Evolutionary conservation across 768 basidiomycete species (phyloP).

Genomic region (Xanthoconium stramineum): DNA sequence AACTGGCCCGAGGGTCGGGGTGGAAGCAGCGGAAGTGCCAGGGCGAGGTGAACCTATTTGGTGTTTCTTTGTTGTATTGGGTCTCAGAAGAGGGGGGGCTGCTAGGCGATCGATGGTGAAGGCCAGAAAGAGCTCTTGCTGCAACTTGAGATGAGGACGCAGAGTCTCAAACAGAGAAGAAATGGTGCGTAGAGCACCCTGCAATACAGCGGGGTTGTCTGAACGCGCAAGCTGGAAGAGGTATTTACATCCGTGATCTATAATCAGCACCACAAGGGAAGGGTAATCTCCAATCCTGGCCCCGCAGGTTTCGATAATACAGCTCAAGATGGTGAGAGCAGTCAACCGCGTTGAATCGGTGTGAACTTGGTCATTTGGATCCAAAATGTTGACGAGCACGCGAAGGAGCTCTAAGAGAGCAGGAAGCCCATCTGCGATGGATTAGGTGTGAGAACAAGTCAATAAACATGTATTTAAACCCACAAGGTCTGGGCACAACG

Average conservation of each 20-base stretch:
- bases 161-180: slow-evolving; percentile 87
- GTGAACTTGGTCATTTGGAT: slow-evolving; percentile 91
- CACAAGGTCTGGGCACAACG: slow-evolving; percentile 22
- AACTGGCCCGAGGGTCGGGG: slow-evolving; percentile 40
- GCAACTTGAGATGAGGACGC: slow-evolving; percentile 82
- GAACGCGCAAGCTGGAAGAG: slow-evolving; percentile 96
- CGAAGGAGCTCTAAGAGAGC: slow-evolving; percentile 90
- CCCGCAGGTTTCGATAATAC: slow-evolving; percentile 84
- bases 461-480: slow-evolving; percentile 1
- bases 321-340: slow-evolving; percentile 83
- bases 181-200: slow-evolving; percentile 78
- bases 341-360: slow-evolving; percentile 93
- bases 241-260: slow-evolving; percentile 92
- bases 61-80: slow-evolving; percentile 30
- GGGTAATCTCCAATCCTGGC: slow-evolving; percentile 71
- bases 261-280: slow-evolving; percentile 70
- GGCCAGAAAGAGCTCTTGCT: slow-evolving; percentile 92
- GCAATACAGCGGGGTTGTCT: slow-evolving; percentile 77
- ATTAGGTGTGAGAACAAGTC: not conserved
- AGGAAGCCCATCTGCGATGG: slow-evolving; percentile 72
- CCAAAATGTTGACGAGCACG: slow-evolving; percentile 91
- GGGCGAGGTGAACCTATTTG: slow-evolving; percentile 48
- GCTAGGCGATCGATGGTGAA: slow-evolving; percentile 92
- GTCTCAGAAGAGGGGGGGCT: slow-evolving; percentile 41
- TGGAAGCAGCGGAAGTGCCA: slow-evolving; percentile 45